These are phyloP conservation scores for Aspergillus leporis DNA, from an alignment of 495 filamentous ascomycete genomes.

Conservation along the genomic window DNA sequence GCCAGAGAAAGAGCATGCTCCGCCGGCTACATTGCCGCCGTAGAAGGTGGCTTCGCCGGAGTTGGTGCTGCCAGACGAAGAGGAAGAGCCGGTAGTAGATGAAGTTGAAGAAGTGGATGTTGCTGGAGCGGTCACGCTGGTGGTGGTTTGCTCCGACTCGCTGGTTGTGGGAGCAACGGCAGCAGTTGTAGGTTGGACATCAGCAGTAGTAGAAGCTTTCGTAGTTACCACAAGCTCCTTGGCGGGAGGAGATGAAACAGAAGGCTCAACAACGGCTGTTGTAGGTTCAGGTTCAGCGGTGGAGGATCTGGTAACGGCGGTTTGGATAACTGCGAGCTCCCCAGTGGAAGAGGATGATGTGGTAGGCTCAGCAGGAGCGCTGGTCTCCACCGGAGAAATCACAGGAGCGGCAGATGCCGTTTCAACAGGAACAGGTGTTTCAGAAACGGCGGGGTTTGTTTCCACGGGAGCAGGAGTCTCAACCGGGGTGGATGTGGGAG, in stretches of 20 bases:
- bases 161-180: slow-evolving; percentile 3
- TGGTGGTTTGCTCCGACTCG: neutral
- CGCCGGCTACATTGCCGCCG: slow-evolving; percentile 57
- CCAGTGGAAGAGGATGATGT: slow-evolving; percentile 8
- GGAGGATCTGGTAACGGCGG: slow-evolving; percentile 7
- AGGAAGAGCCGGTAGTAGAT: slow-evolving; percentile 8
- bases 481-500: neutral
- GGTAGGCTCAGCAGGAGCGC: slow-evolving; percentile 10
- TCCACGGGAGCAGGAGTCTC: slow-evolving; percentile 5
- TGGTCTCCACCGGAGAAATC: slow-evolving; percentile 11
- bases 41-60: slow-evolving; percentile 53
- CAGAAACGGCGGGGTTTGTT: slow-evolving; percentile 1
- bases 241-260: slow-evolving; percentile 8
- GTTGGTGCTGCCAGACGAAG: slow-evolving; percentile 17
- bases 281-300: slow-evolving; percentile 8
- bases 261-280: neutral
- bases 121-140: slow-evolving; percentile 13
- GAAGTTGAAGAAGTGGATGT: slow-evolving; percentile 19
- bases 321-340: slow-evolving; percentile 7
- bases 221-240: slow-evolving; percentile 6
- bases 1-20: slow-evolving; percentile 57
- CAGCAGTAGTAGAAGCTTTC: slow-evolving; percentile 12
- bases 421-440: slow-evolving; percentile 1
- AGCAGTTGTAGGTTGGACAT: slow-evolving; percentile 11
- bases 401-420: slow-evolving; percentile 3